phyloP scores from a whole-genome alignment of 345 rosid genomes.

The Boechera retrofracta region DNA sequence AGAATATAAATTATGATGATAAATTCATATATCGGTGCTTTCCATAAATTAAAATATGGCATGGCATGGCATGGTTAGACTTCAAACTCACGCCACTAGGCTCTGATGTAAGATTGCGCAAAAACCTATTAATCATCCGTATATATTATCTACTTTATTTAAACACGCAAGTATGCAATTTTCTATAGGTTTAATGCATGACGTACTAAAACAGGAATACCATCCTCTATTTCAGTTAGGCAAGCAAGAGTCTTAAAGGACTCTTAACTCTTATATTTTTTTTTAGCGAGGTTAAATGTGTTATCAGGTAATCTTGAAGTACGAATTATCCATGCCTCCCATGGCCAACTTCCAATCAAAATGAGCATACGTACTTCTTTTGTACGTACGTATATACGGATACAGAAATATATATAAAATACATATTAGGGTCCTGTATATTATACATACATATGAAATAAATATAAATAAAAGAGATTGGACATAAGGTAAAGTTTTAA shows the following conservation, averaged over 20 bases:
- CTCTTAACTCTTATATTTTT: background rate
- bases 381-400: conserved; percentile 27
- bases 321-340: conserved; percentile 23
- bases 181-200: conserved; percentile 1
- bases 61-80: conserved; percentile 31
- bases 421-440: background rate
- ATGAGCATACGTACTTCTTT: conserved; percentile 26
- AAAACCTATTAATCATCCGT: conserved; percentile 16
- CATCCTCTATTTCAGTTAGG: background rate
- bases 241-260: background rate
- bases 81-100: conserved; percentile 38
- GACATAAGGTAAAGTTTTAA: conserved; percentile 5
- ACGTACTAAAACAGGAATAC: background rate
- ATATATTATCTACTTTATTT: background rate
- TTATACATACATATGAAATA: background rate
- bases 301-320: conserved; percentile 4
- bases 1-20: background rate
- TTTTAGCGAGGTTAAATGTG: conserved; percentile 8
- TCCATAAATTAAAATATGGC: conserved; percentile 14
- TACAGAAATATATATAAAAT: background rate
- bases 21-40: background rate
- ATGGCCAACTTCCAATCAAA: conserved; percentile 8
- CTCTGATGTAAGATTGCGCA: conserved; percentile 19
- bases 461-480: background rate
- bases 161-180: conserved; percentile 18